Percentiles rank a stretch among this genome's conserved stretches.
phyloP scores from a whole-genome alignment of 805 yeast species.

The Metschnikowia chrysomelidarum region DNA sequence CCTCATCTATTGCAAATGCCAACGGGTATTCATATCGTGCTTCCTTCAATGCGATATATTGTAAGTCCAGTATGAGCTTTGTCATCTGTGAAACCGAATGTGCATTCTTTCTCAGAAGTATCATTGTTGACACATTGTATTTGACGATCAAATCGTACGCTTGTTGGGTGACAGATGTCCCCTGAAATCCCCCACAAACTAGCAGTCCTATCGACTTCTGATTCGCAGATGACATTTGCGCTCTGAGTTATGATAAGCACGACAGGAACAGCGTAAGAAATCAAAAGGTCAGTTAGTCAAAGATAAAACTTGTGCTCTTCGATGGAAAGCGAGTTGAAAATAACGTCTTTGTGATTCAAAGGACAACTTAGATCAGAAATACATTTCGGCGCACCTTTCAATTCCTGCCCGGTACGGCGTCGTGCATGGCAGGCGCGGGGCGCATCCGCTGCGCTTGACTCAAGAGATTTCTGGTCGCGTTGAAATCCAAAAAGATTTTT shows the following conservation, averaged over 20 bases:
- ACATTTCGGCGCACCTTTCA: constrained; percentile 10
- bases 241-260: too few relatives aligned
- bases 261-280: too few relatives aligned
- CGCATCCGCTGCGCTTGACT: background rate
- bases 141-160: constrained; percentile 50
- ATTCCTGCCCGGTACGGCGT: constrained; percentile 8
- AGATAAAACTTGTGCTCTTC: too few relatives aligned
- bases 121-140: constrained; percentile 51
- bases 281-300: too few relatives aligned
- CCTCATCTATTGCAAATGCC: constrained; percentile 59
- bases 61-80: constrained; percentile 50
- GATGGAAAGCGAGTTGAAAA: too few relatives aligned
- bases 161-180: constrained; percentile 51
- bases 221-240: constrained; percentile 5
- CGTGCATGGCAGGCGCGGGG: constrained; percentile 2
- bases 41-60: constrained; percentile 47
- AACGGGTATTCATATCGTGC: constrained; percentile 52
- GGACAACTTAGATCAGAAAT: too few relatives aligned
- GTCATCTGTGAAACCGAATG: constrained; percentile 48
- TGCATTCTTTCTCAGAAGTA: constrained; percentile 52
- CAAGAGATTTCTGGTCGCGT: too few relatives aligned
- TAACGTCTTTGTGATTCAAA: too few relatives aligned
- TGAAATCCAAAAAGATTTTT: too few relatives aligned
- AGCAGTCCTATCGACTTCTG: constrained; percentile 44
- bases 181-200: constrained; percentile 59